Evolutionary conservation across 2,329 filamentous ascomycete genomes (phyloP).

Genomic region (Aspergillus sp.): DNA sequence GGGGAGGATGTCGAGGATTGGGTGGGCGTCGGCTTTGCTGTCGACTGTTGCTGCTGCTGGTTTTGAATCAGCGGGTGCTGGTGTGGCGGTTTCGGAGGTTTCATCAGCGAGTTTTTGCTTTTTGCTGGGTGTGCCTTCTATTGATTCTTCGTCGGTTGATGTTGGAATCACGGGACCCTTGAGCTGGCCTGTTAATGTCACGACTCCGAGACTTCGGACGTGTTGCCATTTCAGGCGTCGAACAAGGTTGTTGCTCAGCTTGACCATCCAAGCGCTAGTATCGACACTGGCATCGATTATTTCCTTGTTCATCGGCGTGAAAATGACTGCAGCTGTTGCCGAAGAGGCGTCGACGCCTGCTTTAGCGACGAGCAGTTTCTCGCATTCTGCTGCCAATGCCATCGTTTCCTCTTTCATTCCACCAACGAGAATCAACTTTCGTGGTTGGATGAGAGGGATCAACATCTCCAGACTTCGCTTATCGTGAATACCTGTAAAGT

Average conservation of each 20-base stretch:
- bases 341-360: constrained; percentile 44
- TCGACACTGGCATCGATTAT: constrained; percentile 90
- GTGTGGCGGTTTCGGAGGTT: constrained; percentile 18
- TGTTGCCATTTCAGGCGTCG: constrained; percentile 93
- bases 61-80: constrained; percentile 23
- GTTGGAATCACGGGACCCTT: constrained; percentile 51
- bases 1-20: constrained; percentile 64
- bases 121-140: constrained; percentile 50
- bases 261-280: constrained; percentile 96
- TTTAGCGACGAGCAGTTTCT: constrained; percentile 62
- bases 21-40: constrained; percentile 42
- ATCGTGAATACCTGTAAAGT: constrained; percentile 91
- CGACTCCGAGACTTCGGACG: constrained; percentile 84
- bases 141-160: constrained; percentile 40
- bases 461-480: constrained; percentile 93
- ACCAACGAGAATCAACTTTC: constrained; percentile 90
- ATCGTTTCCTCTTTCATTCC: constrained; percentile 79
- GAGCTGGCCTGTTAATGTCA: constrained; percentile 82
- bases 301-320: constrained; percentile 76
- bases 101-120: constrained; percentile 50
- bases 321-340: constrained; percentile 69
- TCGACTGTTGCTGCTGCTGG: constrained; percentile 21
- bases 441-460: constrained; percentile 88
- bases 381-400: constrained; percentile 78
- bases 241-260: constrained; percentile 81